These are phyloP conservation scores for Tilletia setariae DNA, from an alignment of 1,284 basidiomycete species.

Conservation along the genomic window DNA sequence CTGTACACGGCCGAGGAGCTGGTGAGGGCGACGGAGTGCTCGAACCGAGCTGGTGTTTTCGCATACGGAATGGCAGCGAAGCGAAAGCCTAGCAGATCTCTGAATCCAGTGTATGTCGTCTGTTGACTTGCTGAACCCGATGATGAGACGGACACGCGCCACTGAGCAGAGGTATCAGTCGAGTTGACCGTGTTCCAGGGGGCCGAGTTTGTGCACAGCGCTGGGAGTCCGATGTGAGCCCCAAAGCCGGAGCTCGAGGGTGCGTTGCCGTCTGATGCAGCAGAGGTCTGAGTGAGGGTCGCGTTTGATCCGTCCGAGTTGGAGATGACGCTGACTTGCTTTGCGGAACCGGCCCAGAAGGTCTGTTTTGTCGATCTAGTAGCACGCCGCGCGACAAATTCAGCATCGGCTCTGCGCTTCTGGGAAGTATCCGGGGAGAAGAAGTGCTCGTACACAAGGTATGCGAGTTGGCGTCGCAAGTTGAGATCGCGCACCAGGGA, in stretches of 20 bases:
- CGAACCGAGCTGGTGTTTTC: background rate
- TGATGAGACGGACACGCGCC: constrained; percentile 11
- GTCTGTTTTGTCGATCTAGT: background rate
- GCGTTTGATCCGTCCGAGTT: background rate
- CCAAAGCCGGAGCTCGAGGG: too few species aligned
- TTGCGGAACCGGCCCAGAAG: background rate
- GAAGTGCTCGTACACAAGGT: background rate
- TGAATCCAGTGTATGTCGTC: background rate
- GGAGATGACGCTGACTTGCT: background rate
- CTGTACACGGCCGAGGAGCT: constrained; percentile 55
- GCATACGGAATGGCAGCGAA: constrained; percentile 13
- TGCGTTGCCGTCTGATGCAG: background rate
- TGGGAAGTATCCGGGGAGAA: background rate
- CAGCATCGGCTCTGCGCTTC: background rate
- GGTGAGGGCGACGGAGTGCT: background rate
- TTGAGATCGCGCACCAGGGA: background rate
- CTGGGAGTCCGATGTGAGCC: background rate
- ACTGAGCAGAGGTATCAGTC: background rate
- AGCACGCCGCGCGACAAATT: too few species aligned
- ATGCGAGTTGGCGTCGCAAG: background rate
- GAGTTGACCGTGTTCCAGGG: constrained; percentile 2
- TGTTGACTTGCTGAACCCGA: background rate
- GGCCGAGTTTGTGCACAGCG: constrained; percentile 9
- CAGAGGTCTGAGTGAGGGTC: too few species aligned
- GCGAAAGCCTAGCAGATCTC: constrained; percentile 1